These are phyloP conservation scores for Excoecaria agallocha DNA, from an alignment of 345 rosid genomes.

Conservation along the genomic window DNA sequence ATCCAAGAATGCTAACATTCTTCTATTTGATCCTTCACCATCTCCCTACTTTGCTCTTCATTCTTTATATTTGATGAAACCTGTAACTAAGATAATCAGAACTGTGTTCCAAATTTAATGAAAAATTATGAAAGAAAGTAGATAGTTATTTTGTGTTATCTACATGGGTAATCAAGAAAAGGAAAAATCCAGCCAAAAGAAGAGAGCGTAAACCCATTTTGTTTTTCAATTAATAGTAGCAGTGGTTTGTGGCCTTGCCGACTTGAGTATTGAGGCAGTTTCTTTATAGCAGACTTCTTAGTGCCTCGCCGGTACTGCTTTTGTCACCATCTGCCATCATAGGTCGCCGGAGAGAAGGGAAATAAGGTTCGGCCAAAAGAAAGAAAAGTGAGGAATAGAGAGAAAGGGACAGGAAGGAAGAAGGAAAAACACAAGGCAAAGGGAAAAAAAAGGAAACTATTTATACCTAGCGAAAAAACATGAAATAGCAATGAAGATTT, in stretches of 20 bases:
- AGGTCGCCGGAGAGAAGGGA: too few relatives aligned
- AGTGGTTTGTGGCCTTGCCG: not conserved
- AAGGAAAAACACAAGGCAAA: too few relatives aligned
- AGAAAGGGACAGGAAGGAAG: too few relatives aligned
- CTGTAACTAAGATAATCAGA: conserved; percentile 20
- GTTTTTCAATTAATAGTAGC: not conserved
- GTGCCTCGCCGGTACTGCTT: too few relatives aligned
- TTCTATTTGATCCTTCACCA: conserved; percentile 44
- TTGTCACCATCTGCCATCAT: too few relatives aligned
- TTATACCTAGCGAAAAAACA: too few relatives aligned
- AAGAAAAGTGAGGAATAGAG: too few relatives aligned
- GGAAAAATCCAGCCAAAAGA: conserved; percentile 25
- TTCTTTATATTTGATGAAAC: conserved; percentile 36
- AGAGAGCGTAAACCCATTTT: conserved; percentile 25
- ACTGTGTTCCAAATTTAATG: too few relatives aligned
- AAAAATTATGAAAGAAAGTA: too few relatives aligned
- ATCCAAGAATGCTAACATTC: conserved; percentile 40
- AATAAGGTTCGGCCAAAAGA: too few relatives aligned
- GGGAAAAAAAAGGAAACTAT: too few relatives aligned
- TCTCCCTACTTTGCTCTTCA: conserved; percentile 14
- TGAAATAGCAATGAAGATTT: too few relatives aligned
- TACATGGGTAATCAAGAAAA: conserved; percentile 34
- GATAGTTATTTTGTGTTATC: not conserved
- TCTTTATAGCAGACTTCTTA: conserved; percentile 16
- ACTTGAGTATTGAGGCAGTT: not conserved